A percentile compares a stretch with the other conserved stretches of the same genome.
Evolutionary conservation across 345 rosid species (phyloP).

Genomic region (Linum lewisii): DNA sequence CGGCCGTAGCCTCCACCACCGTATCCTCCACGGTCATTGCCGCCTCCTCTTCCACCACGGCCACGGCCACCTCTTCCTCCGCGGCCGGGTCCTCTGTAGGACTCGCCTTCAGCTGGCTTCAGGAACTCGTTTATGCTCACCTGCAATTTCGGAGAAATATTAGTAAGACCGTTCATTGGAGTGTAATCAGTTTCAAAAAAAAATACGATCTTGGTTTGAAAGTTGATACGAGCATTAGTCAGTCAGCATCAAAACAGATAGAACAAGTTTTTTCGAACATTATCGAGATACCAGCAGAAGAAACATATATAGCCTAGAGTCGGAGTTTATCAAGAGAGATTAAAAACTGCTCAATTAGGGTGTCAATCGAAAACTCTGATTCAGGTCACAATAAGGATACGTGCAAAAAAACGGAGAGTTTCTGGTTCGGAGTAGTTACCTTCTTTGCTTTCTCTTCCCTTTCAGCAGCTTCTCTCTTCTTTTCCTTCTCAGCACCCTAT

Average conservation of each 20-base stretch:
- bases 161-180: background rate
- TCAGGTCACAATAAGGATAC: background rate
- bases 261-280: too few species aligned
- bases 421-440: conserved; percentile 28
- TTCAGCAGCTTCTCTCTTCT: conserved; percentile 73
- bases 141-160: conserved; percentile 26
- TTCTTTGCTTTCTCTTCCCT: conserved; percentile 85
- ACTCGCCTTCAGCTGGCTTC: conserved; percentile 91
- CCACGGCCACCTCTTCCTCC: conserved; percentile 76
- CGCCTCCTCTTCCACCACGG: conserved; percentile 34
- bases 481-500: conserved; percentile 97
- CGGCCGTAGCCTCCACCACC: conserved; percentile 28
- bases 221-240: too few species aligned
- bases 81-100: conserved; percentile 39
- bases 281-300: too few species aligned
- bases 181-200: background rate
- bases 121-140: conserved; percentile 84
- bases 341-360: too few species aligned
- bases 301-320: too few species aligned
- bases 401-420: background rate
- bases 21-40: background rate
- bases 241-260: too few species aligned
- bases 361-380: background rate
- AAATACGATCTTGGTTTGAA: background rate
- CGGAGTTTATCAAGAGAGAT: too few species aligned